These are phyloP conservation scores for Botrytis tulipae DNA, from an alignment of 2,329 filamentous ascomycete genomes.

Conservation along the genomic window DNA sequence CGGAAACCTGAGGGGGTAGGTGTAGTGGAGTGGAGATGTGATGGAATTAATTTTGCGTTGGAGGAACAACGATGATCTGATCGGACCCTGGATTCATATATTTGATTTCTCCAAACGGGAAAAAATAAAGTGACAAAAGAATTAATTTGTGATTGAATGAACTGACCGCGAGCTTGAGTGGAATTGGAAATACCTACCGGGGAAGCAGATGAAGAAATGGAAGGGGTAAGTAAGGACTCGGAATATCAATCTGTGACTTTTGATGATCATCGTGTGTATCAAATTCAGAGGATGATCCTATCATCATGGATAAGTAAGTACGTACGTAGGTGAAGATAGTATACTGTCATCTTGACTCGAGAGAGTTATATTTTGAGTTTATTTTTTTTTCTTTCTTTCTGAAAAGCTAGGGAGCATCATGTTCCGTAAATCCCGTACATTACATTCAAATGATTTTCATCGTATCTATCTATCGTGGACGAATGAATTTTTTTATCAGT, in stretches of 20 bases:
- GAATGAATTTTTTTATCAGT: background rate
- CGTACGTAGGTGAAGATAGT: background rate
- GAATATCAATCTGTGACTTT: background rate
- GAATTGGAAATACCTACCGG: background rate
- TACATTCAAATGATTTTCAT: background rate
- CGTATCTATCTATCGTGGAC: background rate
- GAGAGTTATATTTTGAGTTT: background rate
- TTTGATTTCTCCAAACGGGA: background rate
- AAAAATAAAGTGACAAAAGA: background rate
- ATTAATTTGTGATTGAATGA: background rate
- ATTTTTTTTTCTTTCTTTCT: background rate
- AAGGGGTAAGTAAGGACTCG: no score
- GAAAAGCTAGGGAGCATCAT: background rate
- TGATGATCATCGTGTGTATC: background rate
- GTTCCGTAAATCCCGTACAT: background rate
- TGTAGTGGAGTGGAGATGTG: background rate
- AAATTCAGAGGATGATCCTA: background rate
- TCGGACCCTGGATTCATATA: background rate
- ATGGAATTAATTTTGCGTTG: conserved; percentile 14
- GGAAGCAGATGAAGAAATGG: background rate
- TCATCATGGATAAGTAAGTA: background rate
- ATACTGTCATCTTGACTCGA: background rate
- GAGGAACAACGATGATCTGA: conserved; percentile 7
- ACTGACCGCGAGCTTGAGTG: background rate
- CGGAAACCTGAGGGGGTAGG: conserved; percentile 8